Evolutionary conservation across 2,329 filamentous ascomycete genomes (phyloP).

Genomic region (Neonectria magnoliae): DNA sequence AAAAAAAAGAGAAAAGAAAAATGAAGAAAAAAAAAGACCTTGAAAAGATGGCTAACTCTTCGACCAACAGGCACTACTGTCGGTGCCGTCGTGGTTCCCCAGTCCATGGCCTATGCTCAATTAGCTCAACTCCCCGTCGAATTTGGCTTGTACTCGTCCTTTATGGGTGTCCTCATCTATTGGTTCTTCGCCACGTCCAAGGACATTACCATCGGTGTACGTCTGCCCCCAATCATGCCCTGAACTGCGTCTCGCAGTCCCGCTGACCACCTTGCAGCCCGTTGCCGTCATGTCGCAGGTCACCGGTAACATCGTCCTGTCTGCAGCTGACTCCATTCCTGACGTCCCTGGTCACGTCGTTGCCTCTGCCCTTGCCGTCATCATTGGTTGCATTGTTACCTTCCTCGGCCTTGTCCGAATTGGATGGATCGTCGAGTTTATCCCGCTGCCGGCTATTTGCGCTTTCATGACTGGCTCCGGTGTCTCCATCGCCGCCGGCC

Average conservation of each 20-base stretch:
- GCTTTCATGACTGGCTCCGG: conserved; percentile 66
- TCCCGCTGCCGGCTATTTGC: conserved; percentile 62
- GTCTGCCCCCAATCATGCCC: conserved; percentile 44
- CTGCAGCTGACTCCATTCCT: conserved; percentile 51
- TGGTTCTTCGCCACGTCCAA: conserved; percentile 99
- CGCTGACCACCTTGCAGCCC: conserved; percentile 53
- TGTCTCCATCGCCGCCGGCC: conserved; percentile 60
- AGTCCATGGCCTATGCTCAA: conserved; percentile 64
- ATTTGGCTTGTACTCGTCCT: conserved; percentile 75
- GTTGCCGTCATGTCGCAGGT: conserved; percentile 64
- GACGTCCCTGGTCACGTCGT: conserved; percentile 54
- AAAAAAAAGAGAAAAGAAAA: not conserved
- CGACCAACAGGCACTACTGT: conserved; percentile 53
- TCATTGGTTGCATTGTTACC: conserved; percentile 60
- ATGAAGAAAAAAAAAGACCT: conserved; percentile 27
- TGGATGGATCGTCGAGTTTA: conserved; percentile 65
- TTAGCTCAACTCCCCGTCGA: conserved; percentile 59
- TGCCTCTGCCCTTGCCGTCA: conserved; percentile 59
- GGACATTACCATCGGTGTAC: conserved; percentile 83
- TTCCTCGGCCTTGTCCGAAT: conserved; percentile 61
- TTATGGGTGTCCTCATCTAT: conserved; percentile 94
- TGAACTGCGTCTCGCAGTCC: not conserved
- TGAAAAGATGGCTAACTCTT: conserved; percentile 31
- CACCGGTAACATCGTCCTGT: conserved; percentile 59
- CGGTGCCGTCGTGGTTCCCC: conserved; percentile 64